Percentiles rank a stretch among this genome's conserved stretches.
Conservation (phyloP, 179 eudicot species). For the Spinacia oleracea region DNA sequence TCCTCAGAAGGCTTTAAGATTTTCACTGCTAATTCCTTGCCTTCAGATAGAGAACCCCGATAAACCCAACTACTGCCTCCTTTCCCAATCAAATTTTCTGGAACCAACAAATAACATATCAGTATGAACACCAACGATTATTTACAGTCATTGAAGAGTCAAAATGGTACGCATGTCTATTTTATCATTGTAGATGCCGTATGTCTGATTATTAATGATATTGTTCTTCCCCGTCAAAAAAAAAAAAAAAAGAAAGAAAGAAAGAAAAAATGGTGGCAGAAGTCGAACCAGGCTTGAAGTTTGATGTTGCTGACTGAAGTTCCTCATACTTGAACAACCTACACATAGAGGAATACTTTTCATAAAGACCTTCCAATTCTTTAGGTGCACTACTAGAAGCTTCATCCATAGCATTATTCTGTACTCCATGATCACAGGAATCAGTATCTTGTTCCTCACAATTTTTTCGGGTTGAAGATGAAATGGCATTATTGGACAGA, state of each 20-base stretch:
- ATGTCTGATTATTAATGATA: too few species aligned
- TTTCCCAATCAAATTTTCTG: conserved; percentile 82
- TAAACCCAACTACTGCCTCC: conserved; percentile 89
- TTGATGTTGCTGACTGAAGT: conserved; percentile 62
- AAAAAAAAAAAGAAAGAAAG: too few species aligned
- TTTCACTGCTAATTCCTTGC: conserved; percentile 77
- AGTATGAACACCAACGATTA: conserved; percentile 1
- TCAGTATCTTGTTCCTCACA: conserved; percentile 23
- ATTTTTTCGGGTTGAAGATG: conserved; percentile 25
- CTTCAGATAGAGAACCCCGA: conserved; percentile 70
- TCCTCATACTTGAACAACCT: conserved; percentile 61
- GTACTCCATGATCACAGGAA: conserved; percentile 41
- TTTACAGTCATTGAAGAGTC: neutral
- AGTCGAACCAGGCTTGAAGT: conserved; percentile 52
- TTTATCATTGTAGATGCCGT: too few species aligned
- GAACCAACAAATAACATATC: conserved; percentile 11
- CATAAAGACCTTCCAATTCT: conserved; percentile 61
- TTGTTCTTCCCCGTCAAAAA: too few species aligned
- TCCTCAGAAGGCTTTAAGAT: conserved; percentile 63
- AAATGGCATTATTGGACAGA: conserved; percentile 24
- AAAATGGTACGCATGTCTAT: too few species aligned
- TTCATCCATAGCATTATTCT: conserved; percentile 47
- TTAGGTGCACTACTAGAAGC: conserved; percentile 36
- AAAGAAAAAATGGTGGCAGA: conserved; percentile 6
- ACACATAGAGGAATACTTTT: conserved; percentile 66